Evolutionary conservation across 257 asterid genomes (phyloP), one percentile per base, ranked within the genome.

Genomic region (Petunia axillaris): DNA sequence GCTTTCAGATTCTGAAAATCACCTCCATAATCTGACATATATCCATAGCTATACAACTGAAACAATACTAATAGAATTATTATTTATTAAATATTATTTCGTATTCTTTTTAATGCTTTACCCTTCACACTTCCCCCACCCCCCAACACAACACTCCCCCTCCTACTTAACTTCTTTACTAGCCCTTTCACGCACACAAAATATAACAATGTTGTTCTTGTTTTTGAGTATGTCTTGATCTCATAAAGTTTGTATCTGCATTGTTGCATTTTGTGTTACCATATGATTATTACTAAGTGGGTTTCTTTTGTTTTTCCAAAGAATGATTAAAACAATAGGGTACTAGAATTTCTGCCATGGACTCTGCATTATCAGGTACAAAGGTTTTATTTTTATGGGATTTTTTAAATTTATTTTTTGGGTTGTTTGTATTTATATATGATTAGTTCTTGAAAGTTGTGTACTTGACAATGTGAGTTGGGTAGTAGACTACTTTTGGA

Each of bases 311-410:
- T 73, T 40, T 25, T 9, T 78, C 59, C n/a, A 13, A 53, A 63
- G 66, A 71, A 85, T 82, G 88, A 80, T 25, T 82, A 60, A 85
- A 80, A 25, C 78, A 80, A 41, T 82, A 76, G 79, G 81, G 84
- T 3, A 74, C 48, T 80, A 65, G 64, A 83, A 43, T 70, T 82
- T 80, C 82, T 76, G 82, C 79, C 58, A 81, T 46, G 57, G 84
- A 79, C 53, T 43, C 85, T 48, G 77, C 76, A 60, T 68, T 67
- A n/a, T 80, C 88, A 80, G 88, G 88, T 85, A 80, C 14, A 9
- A 15, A 53, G 14, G 54, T 48, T 53, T 68, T 70, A 57, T 64
- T 64, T n/a, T 64, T 63, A 2, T 37, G 38, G 59, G 79, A 60
- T 62, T 66, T 58, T 77, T 14, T 13, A 14, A 13, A 38, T 11